Percentiles rank a stretch among this genome's conserved stretches.
Conservation (phyloP, 1,284 basidiomycete species). For the Tylopilus sp. region DNA sequence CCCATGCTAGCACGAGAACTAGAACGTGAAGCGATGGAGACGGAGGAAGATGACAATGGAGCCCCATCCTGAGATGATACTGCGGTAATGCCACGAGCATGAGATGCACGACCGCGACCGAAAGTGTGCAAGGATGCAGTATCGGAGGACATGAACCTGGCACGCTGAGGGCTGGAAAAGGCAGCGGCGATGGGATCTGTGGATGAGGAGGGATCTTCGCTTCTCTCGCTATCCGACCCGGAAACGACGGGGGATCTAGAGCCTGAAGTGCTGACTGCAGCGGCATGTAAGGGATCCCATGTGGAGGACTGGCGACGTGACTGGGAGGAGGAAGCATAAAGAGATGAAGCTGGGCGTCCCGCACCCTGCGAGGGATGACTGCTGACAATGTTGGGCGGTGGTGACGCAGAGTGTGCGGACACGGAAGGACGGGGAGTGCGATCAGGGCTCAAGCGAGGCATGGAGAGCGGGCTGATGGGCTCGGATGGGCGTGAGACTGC, state of each 20-base stretch:
- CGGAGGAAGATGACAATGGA: conserved; percentile 44
- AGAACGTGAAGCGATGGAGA: conserved; percentile 37
- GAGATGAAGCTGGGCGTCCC: conserved; percentile 25
- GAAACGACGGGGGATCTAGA: conserved; percentile 14
- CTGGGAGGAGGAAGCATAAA: conserved; percentile 11
- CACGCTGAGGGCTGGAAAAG: conserved; percentile 17
- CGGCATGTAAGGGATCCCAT: conserved; percentile 4
- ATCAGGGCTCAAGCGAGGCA: conserved; percentile 34
- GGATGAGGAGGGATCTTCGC: conserved; percentile 32
- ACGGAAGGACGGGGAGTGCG: conserved; percentile 54
- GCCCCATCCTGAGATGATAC: conserved; percentile 24
- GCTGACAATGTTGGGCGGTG: conserved; percentile 20
- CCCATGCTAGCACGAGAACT: conserved; percentile 36
- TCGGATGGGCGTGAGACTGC: conserved; percentile 13
- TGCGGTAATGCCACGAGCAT: conserved; percentile 18
- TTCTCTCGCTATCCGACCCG: conserved; percentile 29
- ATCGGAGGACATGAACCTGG: conserved; percentile 39
- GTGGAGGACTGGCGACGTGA: conserved; percentile 16
- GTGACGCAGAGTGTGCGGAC: conserved; percentile 29
- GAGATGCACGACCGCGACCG: conserved; percentile 27
- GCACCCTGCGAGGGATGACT: conserved; percentile 41
- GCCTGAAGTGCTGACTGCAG: background rate
- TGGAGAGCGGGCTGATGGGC: conserved; percentile 30
- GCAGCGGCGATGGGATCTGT: conserved; percentile 26
- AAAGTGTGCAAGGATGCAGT: conserved; percentile 51